Percentiles rank a stretch among this genome's conserved stretches.
Conservation (phyloP, 352 stramenopile genomes). For the Globisporangium carolinianum region DNA sequence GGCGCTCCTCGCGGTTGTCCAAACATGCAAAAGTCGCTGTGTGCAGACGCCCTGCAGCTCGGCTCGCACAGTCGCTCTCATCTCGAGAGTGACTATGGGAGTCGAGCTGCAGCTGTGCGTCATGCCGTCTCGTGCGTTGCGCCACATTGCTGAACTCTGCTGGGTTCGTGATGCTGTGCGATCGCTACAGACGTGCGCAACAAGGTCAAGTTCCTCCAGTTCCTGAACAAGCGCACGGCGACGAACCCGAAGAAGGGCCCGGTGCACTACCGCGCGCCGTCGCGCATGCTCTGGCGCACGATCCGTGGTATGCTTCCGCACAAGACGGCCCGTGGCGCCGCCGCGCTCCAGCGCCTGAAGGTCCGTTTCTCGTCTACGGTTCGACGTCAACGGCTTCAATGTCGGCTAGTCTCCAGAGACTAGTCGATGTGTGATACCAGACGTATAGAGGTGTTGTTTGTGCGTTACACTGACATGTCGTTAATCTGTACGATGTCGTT, state of each 20-base stretch:
- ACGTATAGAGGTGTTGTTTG: too few species aligned
- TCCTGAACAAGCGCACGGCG: constrained; percentile 97
- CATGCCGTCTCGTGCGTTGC: constrained; percentile 59
- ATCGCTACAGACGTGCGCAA: constrained; percentile 87
- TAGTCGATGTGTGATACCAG: background rate
- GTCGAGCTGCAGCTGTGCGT: constrained; percentile 39
- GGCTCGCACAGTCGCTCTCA: constrained; percentile 3
- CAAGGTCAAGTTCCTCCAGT: constrained; percentile 98
- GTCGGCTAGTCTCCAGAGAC: background rate
- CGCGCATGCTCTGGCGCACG: constrained; percentile 89
- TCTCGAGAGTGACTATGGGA: constrained; percentile 9
- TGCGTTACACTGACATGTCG: background rate
- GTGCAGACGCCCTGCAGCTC: constrained; percentile 73
- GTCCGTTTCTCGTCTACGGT: constrained; percentile 24
- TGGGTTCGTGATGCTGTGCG: constrained; percentile 16
- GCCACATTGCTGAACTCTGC: constrained; percentile 5
- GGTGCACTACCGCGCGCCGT: constrained; percentile 97
- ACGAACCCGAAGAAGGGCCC: constrained; percentile 97
- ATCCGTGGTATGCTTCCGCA: constrained; percentile 99
- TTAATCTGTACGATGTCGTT: background rate
- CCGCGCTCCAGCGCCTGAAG: constrained; percentile 94
- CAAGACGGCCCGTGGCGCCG: constrained; percentile 96
- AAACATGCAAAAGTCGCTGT: constrained; percentile 91
- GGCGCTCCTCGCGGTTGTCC: constrained; percentile 14
- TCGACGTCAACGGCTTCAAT: background rate